Base-by-base conservation (phyloP, 2,329 filamentous ascomycete genomes). In the Elsinoe fawcettii region DNA sequence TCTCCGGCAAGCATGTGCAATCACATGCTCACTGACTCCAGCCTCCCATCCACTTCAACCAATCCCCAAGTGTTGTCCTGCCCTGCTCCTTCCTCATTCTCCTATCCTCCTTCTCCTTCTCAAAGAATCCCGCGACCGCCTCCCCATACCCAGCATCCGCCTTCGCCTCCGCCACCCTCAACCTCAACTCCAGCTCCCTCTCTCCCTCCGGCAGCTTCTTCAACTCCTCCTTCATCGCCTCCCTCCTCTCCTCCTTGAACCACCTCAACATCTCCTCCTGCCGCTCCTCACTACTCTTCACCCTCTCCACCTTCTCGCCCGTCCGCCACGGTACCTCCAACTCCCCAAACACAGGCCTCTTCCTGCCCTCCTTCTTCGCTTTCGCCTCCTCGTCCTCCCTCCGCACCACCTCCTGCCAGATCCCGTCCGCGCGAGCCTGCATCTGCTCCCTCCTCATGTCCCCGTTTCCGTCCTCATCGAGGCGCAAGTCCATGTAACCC, bases 361-460 rank as follows among this genome's bases (percentile, higher is more conserved):
- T 74, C 65, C 66, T 70, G 62, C 66, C 81, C 71, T 71, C 79
- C 56, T 78, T 76, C 70, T 84, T 84, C 34, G 86, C 87, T 65
- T 83, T 79, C 62, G 87, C 82, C n/a, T 88, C 83, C 61, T 80
- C 81, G 18, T 77, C 77, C 72, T 99, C 92, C 69, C 95, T 90
- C 60, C 83, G 80, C 36, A 95, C 72, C 85, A 97, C 90, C 64
- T 87, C 83, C 66, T 92, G 87, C 72, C 90, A 99, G 39, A 99
- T 78, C 61, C 82, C 83, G 74, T 99, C 93, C 59, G 92, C 92
- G 70, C 96, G 91, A 85, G 97, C 89, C 73, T 97, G 93, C 60
- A 99, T 75, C 59, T 58, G 90, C 30, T 56, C 54, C 30, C 54
- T 46, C 39, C 30, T 56, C 54, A 88, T 80, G 27, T 84, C 79